phyloP scores from a whole-genome alignment of 1,284 basidiomycete species.

The Trichosporon coremiiforme region DNA sequence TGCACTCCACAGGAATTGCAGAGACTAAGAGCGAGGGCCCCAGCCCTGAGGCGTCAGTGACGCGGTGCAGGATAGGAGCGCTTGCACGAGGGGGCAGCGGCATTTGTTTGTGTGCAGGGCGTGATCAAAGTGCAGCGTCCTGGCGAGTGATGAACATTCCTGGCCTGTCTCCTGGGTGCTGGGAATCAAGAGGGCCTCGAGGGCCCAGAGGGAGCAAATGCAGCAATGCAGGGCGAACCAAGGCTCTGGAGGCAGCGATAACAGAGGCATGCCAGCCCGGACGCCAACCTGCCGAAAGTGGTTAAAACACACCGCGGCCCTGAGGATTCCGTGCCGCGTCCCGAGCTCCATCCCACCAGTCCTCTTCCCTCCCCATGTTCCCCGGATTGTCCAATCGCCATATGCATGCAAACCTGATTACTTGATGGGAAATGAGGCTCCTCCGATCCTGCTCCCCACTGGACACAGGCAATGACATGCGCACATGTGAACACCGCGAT shows the following conservation, averaged over 20 bases:
- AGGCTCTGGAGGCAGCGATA: conserved; percentile 10
- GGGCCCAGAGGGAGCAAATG: too few species aligned
- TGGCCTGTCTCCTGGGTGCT: neutral
- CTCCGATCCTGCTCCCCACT: neutral
- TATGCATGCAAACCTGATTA: neutral
- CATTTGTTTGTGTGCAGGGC: neutral
- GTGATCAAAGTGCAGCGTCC: neutral
- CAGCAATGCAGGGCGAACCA: neutral
- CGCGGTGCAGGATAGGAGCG: neutral
- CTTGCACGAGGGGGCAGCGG: neutral
- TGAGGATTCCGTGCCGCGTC: conserved; percentile 12
- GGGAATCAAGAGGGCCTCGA: too few species aligned
- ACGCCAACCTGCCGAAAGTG: conserved; percentile 8
- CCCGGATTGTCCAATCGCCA: neutral
- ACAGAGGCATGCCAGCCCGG: neutral
- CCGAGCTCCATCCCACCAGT: conserved; percentile 4
- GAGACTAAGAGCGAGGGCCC: neutral
- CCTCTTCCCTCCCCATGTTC: neutral
- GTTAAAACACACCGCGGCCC: neutral
- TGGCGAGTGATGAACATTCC: conserved; percentile 16
- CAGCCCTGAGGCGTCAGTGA: neutral
- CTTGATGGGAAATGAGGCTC: neutral
- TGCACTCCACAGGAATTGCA: neutral
- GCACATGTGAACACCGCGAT: neutral
- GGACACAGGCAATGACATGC: neutral